Evolutionary conservation across 2,329 filamentous ascomycete genomes (phyloP).

Genomic region (Didymella sp.): DNA sequence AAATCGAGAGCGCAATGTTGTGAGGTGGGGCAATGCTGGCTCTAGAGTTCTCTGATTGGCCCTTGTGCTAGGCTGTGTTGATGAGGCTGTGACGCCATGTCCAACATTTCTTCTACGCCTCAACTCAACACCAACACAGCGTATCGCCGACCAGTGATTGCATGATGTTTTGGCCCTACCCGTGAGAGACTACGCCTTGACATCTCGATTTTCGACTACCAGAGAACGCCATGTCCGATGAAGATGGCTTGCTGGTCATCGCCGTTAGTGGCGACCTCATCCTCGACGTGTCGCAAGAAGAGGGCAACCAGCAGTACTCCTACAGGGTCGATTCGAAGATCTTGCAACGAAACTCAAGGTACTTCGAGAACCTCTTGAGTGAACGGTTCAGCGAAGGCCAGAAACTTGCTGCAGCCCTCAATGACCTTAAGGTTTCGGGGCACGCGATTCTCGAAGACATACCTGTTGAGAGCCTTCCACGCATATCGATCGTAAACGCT

Average conservation of each 20-base stretch:
- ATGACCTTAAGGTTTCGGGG: conserved; percentile 54
- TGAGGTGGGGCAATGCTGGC: not conserved
- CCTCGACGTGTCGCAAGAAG: conserved; percentile 71
- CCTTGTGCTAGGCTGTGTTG: not conserved
- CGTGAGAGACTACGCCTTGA: conserved; percentile 48
- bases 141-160: conserved; percentile 1
- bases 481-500: conserved; percentile 69
- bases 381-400: conserved; percentile 70
- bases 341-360: conserved; percentile 69
- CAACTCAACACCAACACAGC: conserved; percentile 2
- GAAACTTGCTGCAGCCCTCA: conserved; percentile 61
- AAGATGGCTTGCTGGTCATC: conserved; percentile 57
- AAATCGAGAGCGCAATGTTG: no score
- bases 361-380: conserved; percentile 72
- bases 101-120: not conserved
- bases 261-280: conserved; percentile 68
- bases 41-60: conserved; percentile 3
- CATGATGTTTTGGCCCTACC: conserved; percentile 60
- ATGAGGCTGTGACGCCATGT: conserved; percentile 11
- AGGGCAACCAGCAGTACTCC: conserved; percentile 60
- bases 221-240: conserved; percentile 33
- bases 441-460: conserved; percentile 60
- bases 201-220: conserved; percentile 7
- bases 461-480: conserved; percentile 63
- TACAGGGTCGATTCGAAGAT: conserved; percentile 67